These are phyloP conservation scores for Suaeda aralocaspica DNA, from an alignment of 148 eudicot genomes.

Conservation along the genomic window DNA sequence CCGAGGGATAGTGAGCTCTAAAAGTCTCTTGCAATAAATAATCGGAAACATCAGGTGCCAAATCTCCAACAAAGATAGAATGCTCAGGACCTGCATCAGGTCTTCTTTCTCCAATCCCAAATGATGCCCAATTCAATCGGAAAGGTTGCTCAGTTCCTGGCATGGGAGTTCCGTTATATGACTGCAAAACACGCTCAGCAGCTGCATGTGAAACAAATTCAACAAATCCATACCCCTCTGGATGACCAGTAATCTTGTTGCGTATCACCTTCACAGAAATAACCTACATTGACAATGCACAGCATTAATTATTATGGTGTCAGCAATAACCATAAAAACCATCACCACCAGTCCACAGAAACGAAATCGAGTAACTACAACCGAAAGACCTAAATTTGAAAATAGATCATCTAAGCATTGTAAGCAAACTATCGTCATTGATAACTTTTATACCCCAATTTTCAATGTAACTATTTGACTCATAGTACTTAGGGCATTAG, in stretches of 20 bases:
- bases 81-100: conserved; percentile 84
- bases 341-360: not conserved
- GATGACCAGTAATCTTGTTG: conserved; percentile 83
- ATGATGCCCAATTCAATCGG: conserved; percentile 96
- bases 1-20: conserved; percentile 78
- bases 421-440: no score
- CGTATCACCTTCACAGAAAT: conserved; percentile 81
- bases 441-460: not conserved
- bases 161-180: conserved; percentile 85
- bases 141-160: conserved; percentile 89
- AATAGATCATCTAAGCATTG: no score
- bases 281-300: conserved; percentile 43
- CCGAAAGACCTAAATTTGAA: no score
- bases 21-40: conserved; percentile 86
- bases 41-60: conserved; percentile 94
- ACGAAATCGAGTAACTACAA: no score
- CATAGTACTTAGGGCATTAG: not conserved
- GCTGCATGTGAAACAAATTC: conserved; percentile 81
- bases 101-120: conserved; percentile 84
- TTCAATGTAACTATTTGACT: not conserved
- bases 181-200: conserved; percentile 76
- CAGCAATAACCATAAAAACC: not conserved
- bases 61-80: conserved; percentile 96
- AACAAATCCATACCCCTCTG: conserved; percentile 97
- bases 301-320: conserved; percentile 1